These are phyloP conservation scores for Leccinum pellstonianum DNA, from an alignment of 768 basidiomycete genomes.

Conservation along the genomic window DNA sequence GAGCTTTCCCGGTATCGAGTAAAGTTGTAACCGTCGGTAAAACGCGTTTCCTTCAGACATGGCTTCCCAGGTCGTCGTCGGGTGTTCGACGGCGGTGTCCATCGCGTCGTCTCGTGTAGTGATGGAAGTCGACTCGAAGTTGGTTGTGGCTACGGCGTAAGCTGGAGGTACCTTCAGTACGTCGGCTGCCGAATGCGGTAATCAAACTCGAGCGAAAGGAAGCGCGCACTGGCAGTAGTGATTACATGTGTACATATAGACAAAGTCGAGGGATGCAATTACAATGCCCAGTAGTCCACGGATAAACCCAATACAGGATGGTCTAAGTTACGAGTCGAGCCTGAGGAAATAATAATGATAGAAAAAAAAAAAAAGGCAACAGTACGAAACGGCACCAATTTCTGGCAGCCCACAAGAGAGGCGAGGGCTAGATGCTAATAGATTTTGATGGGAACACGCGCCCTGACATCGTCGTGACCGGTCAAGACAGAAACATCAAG, in stretches of 20 bases:
- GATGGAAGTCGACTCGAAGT: not conserved
- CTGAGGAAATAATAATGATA: conserved; percentile 3
- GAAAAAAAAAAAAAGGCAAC: not conserved
- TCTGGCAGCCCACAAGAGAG: not conserved
- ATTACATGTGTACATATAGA: not conserved
- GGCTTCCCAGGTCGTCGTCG: conserved; percentile 85
- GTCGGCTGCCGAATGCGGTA: conserved; percentile 3
- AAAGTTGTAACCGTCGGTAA: conserved; percentile 82
- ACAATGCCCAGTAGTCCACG: conserved; percentile 3
- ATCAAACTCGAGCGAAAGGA: not conserved
- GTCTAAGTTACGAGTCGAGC: conserved; percentile 3
- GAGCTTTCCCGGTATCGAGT: conserved; percentile 76
- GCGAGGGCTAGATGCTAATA: conserved; percentile 31
- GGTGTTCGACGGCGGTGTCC: conserved; percentile 57
- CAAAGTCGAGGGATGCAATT: conserved; percentile 4
- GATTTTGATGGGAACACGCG: conserved; percentile 61
- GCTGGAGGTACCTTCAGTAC: not conserved
- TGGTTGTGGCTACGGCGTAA: not conserved
- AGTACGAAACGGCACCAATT: not conserved
- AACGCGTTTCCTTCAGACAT: conserved; percentile 87
- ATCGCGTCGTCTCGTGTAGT: conserved; percentile 12
- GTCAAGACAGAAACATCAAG: conserved; percentile 67
- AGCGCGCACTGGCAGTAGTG: too few species aligned
- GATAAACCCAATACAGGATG: not conserved
- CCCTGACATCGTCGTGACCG: conserved; percentile 60